These are phyloP conservation scores for Curvularia sp. DNA, from an alignment of 2,329 filamentous ascomycete species.

Conservation along the genomic window DNA sequence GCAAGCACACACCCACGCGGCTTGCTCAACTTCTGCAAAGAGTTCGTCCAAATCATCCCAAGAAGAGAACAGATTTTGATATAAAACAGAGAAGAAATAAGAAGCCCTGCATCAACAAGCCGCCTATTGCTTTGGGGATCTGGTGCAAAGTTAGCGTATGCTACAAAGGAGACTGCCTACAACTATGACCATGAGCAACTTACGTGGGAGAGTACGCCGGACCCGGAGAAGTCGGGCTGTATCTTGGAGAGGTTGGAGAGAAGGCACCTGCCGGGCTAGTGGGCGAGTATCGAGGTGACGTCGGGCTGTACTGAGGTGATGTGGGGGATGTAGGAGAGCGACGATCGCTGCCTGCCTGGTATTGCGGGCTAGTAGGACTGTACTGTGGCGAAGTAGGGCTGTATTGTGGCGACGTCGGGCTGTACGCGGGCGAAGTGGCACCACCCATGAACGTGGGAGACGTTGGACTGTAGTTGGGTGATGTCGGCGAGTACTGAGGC, in stretches of 20 bases:
- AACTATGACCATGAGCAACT: slow-evolving; percentile 44
- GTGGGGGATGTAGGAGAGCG: slow-evolving; percentile 58
- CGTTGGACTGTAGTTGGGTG: slow-evolving; percentile 60
- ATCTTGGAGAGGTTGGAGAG: slow-evolving; percentile 54
- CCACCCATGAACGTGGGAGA: slow-evolving; percentile 29
- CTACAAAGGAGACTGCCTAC: slow-evolving; percentile 18
- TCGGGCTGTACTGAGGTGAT: slow-evolving; percentile 47
- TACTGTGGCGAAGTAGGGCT: slow-evolving; percentile 72
- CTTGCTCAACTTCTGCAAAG: slow-evolving; percentile 33
- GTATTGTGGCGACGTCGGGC: slow-evolving; percentile 60
- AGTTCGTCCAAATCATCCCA: slow-evolving; percentile 25
- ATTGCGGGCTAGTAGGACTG: slow-evolving; percentile 69
- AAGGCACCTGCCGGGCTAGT: slow-evolving; percentile 47
- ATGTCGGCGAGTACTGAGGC: slow-evolving; percentile 56
- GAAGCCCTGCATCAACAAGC: slow-evolving; percentile 5
- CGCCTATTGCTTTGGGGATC: slow-evolving; percentile 47
- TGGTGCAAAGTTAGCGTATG: slow-evolving; percentile 32
- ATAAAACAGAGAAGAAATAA: slow-evolving; percentile 33
- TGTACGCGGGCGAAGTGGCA: slow-evolving; percentile 60
- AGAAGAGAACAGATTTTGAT: slow-evolving; percentile 37
- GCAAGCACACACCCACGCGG: background rate
- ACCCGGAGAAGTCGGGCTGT: slow-evolving; percentile 51
- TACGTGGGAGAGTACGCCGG: slow-evolving; percentile 55
- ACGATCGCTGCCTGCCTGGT: slow-evolving; percentile 63
- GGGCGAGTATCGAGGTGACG: slow-evolving; percentile 41